phyloP scores from a whole-genome alignment of 495 filamentous ascomycete species.

The Aspergillus heteromorphus region DNA sequence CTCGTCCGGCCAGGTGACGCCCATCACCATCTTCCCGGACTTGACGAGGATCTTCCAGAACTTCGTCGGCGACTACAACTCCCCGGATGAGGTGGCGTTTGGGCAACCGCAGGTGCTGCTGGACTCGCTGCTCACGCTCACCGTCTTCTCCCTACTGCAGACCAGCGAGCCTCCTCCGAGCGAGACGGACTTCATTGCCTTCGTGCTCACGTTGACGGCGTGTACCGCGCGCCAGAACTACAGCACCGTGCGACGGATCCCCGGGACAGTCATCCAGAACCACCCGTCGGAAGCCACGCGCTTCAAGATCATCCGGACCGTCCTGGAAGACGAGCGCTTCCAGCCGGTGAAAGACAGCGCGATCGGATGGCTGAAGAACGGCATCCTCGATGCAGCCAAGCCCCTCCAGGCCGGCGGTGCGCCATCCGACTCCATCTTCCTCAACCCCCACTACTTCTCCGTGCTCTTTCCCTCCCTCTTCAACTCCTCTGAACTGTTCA shows the following conservation, averaged over 20 bases:
- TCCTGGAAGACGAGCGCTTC: conserved; percentile 69
- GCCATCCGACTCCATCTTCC: conserved; percentile 18
- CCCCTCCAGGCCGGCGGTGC: conserved; percentile 4
- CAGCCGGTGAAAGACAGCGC: conserved; percentile 75
- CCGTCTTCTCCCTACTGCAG: conserved; percentile 25
- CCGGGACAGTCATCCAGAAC: conserved; percentile 65
- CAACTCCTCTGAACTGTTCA: conserved; percentile 15
- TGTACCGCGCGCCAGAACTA: conserved; percentile 59
- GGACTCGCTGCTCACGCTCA: conserved; percentile 36
- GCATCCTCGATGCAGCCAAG: conserved; percentile 53
- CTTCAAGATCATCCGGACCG: conserved; percentile 70
- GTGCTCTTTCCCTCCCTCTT: conserved; percentile 39
- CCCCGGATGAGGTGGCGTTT: conserved; percentile 33
- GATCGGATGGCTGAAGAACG: conserved; percentile 81
- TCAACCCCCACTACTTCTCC: conserved; percentile 46
- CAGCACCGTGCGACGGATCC: conserved; percentile 70
- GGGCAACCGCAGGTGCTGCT: conserved; percentile 39
- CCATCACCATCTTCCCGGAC: conserved; percentile 58
- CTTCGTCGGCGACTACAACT: conserved; percentile 50
- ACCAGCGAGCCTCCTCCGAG: conserved; percentile 18
- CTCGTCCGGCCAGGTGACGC: conserved; percentile 23
- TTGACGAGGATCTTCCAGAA: conserved; percentile 53
- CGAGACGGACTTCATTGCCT: conserved; percentile 34
- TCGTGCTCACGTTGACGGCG: conserved; percentile 58
- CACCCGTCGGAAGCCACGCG: conserved; percentile 67